A percentile compares a stretch with the other conserved stretches of the same genome.
Evolutionary conservation across 352 stramenopile genomes (phyloP).

Genomic region (Phytophthora sojae): DNA sequence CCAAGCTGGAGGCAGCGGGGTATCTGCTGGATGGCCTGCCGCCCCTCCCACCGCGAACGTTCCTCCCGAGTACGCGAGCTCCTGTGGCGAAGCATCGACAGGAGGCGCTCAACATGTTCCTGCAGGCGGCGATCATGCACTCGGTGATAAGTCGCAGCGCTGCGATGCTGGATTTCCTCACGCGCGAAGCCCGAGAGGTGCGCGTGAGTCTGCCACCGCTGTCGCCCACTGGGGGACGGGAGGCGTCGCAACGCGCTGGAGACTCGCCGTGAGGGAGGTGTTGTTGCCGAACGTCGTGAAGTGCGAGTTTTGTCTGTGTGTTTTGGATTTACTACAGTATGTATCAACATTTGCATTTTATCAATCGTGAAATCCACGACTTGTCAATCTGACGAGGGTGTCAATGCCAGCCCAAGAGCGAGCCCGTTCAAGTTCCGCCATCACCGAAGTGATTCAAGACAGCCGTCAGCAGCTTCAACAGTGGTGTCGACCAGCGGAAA

Average conservation of each 20-base stretch:
- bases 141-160: constrained; percentile 74
- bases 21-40: constrained; percentile 66
- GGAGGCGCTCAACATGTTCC: constrained; percentile 78
- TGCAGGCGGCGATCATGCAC: constrained; percentile 88
- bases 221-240: constrained; percentile 62
- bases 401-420: too few species aligned
- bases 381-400: too few species aligned
- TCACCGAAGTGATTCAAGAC: too few species aligned
- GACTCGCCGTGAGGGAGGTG: constrained; percentile 45
- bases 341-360: neutral
- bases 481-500: too few species aligned
- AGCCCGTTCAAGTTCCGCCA: too few species aligned
- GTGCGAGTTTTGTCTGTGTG: constrained; percentile 9
- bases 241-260: constrained; percentile 46
- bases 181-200: constrained; percentile 73
- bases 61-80: constrained; percentile 76
- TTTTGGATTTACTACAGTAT: neutral
- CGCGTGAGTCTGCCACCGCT: constrained; percentile 83
- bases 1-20: constrained; percentile 53
- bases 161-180: constrained; percentile 83
- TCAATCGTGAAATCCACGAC: too few species aligned
- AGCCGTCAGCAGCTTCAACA: too few species aligned
- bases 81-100: constrained; percentile 77
- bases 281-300: neutral
- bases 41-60: constrained; percentile 69